A percentile compares a stretch with the other conserved stretches of the same genome.
These are phyloP conservation scores for Phlyctochytrium bullatum DNA, from an alignment of 192 early-diverging fungal genomes.

Conservation along the genomic window DNA sequence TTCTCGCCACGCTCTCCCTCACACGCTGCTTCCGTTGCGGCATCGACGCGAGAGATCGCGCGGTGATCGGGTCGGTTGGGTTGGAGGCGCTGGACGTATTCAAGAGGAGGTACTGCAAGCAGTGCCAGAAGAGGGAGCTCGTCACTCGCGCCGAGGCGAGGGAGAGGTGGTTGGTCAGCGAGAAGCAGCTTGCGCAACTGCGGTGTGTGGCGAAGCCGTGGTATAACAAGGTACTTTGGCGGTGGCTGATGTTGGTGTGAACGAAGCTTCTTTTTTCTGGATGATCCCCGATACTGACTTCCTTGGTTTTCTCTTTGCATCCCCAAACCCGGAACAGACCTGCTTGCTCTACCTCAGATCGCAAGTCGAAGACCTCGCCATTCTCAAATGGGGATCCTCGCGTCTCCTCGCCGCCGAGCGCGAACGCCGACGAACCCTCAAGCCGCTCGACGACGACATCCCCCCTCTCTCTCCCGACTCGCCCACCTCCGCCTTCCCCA, in stretches of 20 bases:
- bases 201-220: background rate
- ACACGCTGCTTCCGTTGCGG: background rate
- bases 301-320: too few species aligned
- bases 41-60: background rate
- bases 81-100: background rate
- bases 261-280: too few species aligned
- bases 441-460: background rate
- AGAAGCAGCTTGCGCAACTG: constrained; percentile 1
- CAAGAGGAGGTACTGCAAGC: background rate
- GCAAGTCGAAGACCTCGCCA: background rate
- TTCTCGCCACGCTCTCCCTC: background rate
- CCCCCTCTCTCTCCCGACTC: background rate
- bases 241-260: too few species aligned
- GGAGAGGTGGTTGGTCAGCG: background rate
- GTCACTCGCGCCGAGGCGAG: background rate
- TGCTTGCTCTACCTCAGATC: background rate
- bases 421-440: background rate
- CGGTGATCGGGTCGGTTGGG: background rate
- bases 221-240: background rate
- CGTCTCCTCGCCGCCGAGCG: background rate
- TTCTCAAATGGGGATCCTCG: background rate
- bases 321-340: constrained; percentile 1
- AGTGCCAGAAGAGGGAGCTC: background rate
- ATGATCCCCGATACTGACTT: background rate
- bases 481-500: background rate